Evolutionary conservation across 805 yeast genomes (phyloP).

Genomic region (Yamadazyma insecticola): DNA sequence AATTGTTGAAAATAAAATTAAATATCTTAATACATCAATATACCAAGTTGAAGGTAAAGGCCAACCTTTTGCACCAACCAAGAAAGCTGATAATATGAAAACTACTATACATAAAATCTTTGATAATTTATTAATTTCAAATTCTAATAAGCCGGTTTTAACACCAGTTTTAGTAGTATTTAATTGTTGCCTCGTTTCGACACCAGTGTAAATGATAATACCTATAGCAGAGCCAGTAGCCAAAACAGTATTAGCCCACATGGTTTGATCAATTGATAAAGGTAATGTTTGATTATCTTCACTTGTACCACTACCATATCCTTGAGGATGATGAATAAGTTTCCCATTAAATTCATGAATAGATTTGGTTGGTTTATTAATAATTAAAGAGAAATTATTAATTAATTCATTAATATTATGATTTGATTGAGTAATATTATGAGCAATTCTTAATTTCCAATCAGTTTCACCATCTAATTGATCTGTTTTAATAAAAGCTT

Average conservation of each 20-base stretch:
- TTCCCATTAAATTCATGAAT: constrained; percentile 82
- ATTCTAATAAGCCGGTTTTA: constrained; percentile 83
- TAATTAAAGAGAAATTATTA: constrained; percentile 50
- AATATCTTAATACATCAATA: constrained; percentile 82
- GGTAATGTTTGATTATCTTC: constrained; percentile 61
- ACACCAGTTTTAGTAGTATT: constrained; percentile 86
- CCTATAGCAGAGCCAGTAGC: constrained; percentile 94
- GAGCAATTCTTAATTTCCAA: constrained; percentile 89
- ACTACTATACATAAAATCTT: constrained; percentile 87
- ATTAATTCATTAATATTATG: constrained; percentile 45
- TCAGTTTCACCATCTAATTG: constrained; percentile 99
- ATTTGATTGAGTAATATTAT: constrained; percentile 62
- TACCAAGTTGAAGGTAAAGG: constrained; percentile 66
- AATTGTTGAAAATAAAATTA: constrained; percentile 89
- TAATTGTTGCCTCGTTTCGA: constrained; percentile 90
- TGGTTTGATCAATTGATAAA: constrained; percentile 79
- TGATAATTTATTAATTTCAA: constrained; percentile 84
- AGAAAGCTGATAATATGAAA: constrained; percentile 64
- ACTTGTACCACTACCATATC: constrained; percentile 7
- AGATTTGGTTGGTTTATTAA: constrained; percentile 78
- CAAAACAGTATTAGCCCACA: constrained; percentile 97
- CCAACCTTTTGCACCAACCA: constrained; percentile 81
- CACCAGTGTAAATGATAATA: constrained; percentile 84
- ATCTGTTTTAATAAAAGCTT: constrained; percentile 91
- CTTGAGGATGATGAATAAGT: constrained; percentile 44